Evolutionary conservation across 345 rosid species (phyloP), one percentile per base, ranked within the genome.

Genomic region (Hibiscus mutabilis): DNA sequence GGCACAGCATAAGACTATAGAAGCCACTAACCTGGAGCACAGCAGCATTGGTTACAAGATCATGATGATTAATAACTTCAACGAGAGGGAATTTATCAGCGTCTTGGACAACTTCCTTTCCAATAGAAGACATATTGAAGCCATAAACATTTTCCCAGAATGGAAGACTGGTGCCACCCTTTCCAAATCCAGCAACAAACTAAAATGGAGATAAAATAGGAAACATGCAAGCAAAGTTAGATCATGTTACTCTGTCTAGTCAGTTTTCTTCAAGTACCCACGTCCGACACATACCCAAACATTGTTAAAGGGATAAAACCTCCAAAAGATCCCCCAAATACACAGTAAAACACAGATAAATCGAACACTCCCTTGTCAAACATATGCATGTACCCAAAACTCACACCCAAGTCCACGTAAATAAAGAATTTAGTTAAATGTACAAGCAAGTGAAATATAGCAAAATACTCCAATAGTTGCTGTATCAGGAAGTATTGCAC

Each of bases 71-170:
- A 71, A 95, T 74, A 63, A 87, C 79, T 73, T 95, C 99, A 60
- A 95, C 87, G 55, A 95, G 29, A 16, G 99, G 96, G 70, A 82
- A 51, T 60, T 75, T 75, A 71, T 96, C 76, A 55, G 97, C 89
- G 80, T 85, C 90, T 82, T 83, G 81, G 53, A 78, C 79, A 74
- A 95, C 75, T 73, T 95, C 99, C 70, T 83, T 84, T 60, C 98
- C 98, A 52, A 95, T 73, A 24, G 86, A 87, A 57, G 97, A 88
- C 99, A 95, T 95, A 69, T 86, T 83, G 81, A 92, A 90, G 75
- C 97, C 92, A 77, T 86, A 87, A 16, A 91, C 95, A 79, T 87
- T 86, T 77, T 92, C 94, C 99, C 99, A 95, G 78, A 92, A 95
- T 31, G 96, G 89, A 58, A 92, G 84, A 80, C 97, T 90, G 13